Percentiles rank a stretch among this genome's conserved stretches.
Evolutionary conservation across 805 yeast genomes (phyloP).

Genomic region (Kuraishia molischiana): DNA sequence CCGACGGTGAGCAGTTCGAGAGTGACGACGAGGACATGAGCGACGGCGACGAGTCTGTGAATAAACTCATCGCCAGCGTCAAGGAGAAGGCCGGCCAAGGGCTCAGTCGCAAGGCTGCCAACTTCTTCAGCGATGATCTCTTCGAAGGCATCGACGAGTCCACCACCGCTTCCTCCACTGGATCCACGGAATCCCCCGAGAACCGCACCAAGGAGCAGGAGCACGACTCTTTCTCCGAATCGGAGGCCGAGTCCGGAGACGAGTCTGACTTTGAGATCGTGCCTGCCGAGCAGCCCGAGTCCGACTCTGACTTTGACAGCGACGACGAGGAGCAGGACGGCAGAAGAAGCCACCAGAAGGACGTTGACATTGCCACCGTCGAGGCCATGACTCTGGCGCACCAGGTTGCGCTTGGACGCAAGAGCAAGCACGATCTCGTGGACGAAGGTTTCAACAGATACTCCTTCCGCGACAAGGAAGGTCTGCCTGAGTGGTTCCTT

Average conservation of each 20-base stretch:
- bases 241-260: constrained; percentile 10
- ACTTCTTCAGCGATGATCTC: constrained; percentile 41
- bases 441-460: constrained; percentile 91
- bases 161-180: background rate
- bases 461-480: constrained; percentile 84
- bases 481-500: constrained; percentile 92
- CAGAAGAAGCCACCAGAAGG: constrained; percentile 41
- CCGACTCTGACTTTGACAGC: constrained; percentile 18
- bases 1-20: constrained; percentile 13
- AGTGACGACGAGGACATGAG: constrained; percentile 2
- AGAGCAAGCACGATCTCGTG: constrained; percentile 72
- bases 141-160: constrained; percentile 35
- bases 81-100: constrained; percentile 32
- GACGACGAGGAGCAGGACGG: constrained; percentile 42
- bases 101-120: constrained; percentile 30
- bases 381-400: constrained; percentile 98
- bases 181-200: background rate
- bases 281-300: constrained; percentile 7
- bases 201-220: background rate
- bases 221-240: background rate
- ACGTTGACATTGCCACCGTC: constrained; percentile 79
- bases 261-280: constrained; percentile 10
- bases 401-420: constrained; percentile 85
- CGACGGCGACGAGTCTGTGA: constrained; percentile 65
- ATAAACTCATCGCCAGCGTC: constrained; percentile 44